A percentile compares a stretch with the other conserved stretches of the same genome.
These are phyloP conservation scores for Gossypium davidsonii DNA, from an alignment of 441 rosid genomes.

Conservation along the genomic window DNA sequence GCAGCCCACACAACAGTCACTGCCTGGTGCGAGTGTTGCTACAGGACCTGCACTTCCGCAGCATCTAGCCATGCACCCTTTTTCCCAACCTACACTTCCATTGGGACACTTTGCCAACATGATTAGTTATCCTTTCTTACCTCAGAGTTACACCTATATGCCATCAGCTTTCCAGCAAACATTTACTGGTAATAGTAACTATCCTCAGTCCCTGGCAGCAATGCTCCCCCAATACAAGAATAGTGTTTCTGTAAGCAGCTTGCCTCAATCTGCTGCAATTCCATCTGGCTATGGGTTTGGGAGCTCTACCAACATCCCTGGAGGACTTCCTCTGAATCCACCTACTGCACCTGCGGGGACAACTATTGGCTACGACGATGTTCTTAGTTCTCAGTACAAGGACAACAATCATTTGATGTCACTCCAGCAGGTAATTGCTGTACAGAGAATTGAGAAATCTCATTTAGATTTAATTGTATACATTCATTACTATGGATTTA, in stretches of 20 bases:
- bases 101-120: slow-evolving; percentile 81
- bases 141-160: slow-evolving; percentile 87
- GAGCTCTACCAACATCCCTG: slow-evolving; percentile 58
- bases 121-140: slow-evolving; percentile 80
- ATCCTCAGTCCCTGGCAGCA: slow-evolving; percentile 85
- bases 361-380: slow-evolving; percentile 65
- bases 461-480: not conserved
- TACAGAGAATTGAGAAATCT: slow-evolving; percentile 3
- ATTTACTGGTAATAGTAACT: slow-evolving; percentile 69
- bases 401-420: slow-evolving; percentile 68
- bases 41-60: slow-evolving; percentile 80
- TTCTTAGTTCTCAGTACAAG: slow-evolving; percentile 79
- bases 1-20: slow-evolving; percentile 57
- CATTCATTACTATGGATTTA: not conserved
- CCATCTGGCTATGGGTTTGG: slow-evolving; percentile 90
- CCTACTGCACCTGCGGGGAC: slow-evolving; percentile 64
- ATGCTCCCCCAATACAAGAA: slow-evolving; percentile 85
- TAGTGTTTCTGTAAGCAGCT: slow-evolving; percentile 62
- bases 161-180: slow-evolving; percentile 93
- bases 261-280: slow-evolving; percentile 86
- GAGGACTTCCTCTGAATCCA: slow-evolving; percentile 61
- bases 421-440: slow-evolving; percentile 63
- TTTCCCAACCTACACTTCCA: slow-evolving; percentile 81
- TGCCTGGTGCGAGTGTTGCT: slow-evolving; percentile 56
- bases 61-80: slow-evolving; percentile 86